Conservation (phyloP, 208 protist genomes). For the Leishmania martiniquensis region DNA sequence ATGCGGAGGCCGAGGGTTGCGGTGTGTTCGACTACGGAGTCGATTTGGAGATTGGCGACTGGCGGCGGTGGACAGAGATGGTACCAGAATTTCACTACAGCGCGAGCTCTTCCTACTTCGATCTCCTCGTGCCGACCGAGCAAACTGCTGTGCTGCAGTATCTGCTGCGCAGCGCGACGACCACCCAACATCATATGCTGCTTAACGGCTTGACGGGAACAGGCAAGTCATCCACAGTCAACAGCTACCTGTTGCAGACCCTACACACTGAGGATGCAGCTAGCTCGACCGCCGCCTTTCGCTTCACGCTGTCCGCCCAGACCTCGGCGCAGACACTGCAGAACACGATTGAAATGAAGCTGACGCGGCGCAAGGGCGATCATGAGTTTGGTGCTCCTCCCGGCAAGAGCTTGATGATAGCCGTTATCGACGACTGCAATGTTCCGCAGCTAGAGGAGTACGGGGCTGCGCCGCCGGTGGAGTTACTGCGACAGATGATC, state of each 20-base stretch:
- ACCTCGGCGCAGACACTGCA: slow-evolving; percentile 92
- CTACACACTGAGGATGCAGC: slow-evolving; percentile 74
- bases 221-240: slow-evolving; percentile 93
- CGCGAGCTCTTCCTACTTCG: slow-evolving; percentile 87
- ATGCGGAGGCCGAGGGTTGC: slow-evolving; percentile 42
- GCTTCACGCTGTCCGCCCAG: slow-evolving; percentile 92
- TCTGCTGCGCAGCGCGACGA: slow-evolving; percentile 67
- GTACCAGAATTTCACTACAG: slow-evolving; percentile 94
- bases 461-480: slow-evolving; percentile 93
- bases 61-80: slow-evolving; percentile 80
- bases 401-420: slow-evolving; percentile 87
- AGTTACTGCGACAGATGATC: slow-evolving; percentile 94
- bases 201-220: slow-evolving; percentile 95
- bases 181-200: slow-evolving; percentile 72
- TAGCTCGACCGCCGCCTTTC: slow-evolving; percentile 76
- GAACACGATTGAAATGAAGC: slow-evolving; percentile 93
- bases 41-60: slow-evolving; percentile 67
- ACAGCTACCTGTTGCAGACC: slow-evolving; percentile 73
- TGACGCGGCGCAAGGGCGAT: slow-evolving; percentile 89
- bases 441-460: slow-evolving; percentile 95
- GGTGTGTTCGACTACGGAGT: slow-evolving; percentile 94
- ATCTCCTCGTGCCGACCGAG: slow-evolving; percentile 95
- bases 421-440: slow-evolving; percentile 96
- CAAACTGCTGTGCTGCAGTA: slow-evolving; percentile 90
- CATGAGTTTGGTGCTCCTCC: slow-evolving; percentile 81